phyloP scores from a whole-genome alignment of 805 yeast genomes.

The Nakazawaea wickerhamii region DNA sequence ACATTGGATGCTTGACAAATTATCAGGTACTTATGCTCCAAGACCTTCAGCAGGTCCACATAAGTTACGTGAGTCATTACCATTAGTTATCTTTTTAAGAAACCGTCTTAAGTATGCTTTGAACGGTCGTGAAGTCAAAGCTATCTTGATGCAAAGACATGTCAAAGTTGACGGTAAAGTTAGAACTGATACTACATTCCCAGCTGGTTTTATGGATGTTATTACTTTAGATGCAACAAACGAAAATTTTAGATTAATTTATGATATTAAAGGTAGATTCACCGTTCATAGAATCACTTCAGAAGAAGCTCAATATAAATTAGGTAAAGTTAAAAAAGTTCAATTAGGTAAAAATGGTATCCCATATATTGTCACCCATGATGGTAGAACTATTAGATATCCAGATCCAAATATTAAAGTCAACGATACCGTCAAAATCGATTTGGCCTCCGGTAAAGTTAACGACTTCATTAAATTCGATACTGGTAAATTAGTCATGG shows the following conservation, averaged over 20 bases:
- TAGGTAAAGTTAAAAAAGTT: conserved; percentile 96
- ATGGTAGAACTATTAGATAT: conserved; percentile 99
- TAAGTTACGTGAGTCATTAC: conserved; percentile 96
- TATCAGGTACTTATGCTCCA: conserved; percentile 99
- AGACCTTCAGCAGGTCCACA: conserved; percentile 99
- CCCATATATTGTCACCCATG: conserved; percentile 99
- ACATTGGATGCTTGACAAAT: conserved; percentile 99
- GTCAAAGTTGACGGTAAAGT: conserved; percentile 99
- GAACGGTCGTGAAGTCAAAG: conserved; percentile 98
- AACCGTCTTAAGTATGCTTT: conserved; percentile 98
- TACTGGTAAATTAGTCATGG: conserved; percentile 87
- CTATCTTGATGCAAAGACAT: conserved; percentile 96
- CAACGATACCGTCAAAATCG: conserved; percentile 97
- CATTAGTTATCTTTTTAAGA: conserved; percentile 94
- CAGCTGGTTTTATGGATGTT: conserved; percentile 99
- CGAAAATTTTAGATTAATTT: conserved; percentile 98
- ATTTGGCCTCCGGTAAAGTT: conserved; percentile 93
- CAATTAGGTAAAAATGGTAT: conserved; percentile 98
- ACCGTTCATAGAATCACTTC: conserved; percentile 99
- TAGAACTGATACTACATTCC: conserved; percentile 98
- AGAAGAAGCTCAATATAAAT: conserved; percentile 97
- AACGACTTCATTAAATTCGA: conserved; percentile 86
- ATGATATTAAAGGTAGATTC: conserved; percentile 98
- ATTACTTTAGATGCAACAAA: conserved; percentile 95
- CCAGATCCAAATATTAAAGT: conserved; percentile 97